A percentile compares a stretch with the other conserved stretches of the same genome.
phyloP scores from a whole-genome alignment of 1,284 basidiomycete species.

The Puccinia coronata region DNA sequence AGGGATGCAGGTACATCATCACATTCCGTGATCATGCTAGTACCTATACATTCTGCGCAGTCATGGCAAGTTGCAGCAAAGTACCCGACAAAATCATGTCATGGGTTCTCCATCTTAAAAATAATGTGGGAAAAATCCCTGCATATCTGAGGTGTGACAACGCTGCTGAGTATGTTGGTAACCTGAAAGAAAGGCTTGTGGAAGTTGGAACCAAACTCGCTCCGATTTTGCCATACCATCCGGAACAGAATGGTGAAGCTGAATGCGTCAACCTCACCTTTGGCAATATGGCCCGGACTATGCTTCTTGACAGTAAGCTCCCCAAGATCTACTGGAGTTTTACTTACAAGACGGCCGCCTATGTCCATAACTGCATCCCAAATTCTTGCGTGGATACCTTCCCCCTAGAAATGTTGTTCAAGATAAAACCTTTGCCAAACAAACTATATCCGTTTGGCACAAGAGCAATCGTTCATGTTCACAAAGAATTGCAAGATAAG shows the following conservation, averaged over 20 bases:
- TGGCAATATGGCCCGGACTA: conserved; percentile 11
- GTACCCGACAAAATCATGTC: not conserved
- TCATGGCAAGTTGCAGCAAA: not conserved
- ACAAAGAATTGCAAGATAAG: not conserved
- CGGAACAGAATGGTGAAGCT: conserved; percentile 7
- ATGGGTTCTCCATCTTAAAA: not conserved
- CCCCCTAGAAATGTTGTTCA: not conserved
- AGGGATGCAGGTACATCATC: not conserved
- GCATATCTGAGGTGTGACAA: not conserved
- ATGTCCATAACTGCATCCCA: not conserved
- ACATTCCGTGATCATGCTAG: not conserved
- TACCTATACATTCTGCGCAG: conserved; percentile 10
- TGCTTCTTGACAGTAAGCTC: not conserved
- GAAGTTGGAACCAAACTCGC: not conserved
- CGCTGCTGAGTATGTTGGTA: not conserved
- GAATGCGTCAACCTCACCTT: not conserved
- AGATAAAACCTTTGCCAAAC: too few relatives aligned
- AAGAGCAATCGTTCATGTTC: not conserved
- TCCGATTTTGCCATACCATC: not conserved
- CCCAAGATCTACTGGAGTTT: not conserved
- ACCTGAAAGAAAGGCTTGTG: not conserved
- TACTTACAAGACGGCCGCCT: not conserved
- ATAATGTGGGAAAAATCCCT: not conserved
- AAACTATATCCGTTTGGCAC: not conserved
- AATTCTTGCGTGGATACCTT: not conserved